Evolutionary conservation across 2,329 filamentous ascomycete species (phyloP).

Genomic region (Talaromyces sp.): DNA sequence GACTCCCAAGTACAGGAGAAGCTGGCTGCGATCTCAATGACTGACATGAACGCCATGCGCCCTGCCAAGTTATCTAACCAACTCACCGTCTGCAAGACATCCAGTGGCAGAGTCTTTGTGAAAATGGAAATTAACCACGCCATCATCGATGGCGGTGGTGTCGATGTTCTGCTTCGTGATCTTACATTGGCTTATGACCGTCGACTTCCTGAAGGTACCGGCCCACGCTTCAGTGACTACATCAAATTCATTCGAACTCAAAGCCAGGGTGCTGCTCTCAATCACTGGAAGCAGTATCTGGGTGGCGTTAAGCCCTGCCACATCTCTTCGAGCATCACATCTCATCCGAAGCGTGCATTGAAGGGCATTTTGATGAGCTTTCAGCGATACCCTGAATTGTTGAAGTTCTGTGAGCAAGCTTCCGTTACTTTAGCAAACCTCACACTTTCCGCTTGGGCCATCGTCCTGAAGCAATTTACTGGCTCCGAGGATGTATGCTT

Average conservation of each 20-base stretch:
- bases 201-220: constrained; percentile 27
- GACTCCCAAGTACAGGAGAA: constrained; percentile 31
- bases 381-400: constrained; percentile 32
- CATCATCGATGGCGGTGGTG: constrained; percentile 41
- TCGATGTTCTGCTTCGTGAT: constrained; percentile 37
- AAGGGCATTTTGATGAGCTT: constrained; percentile 33
- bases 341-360: constrained; percentile 22
- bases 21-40: constrained; percentile 32
- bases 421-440: constrained; percentile 41
- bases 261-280: constrained; percentile 29
- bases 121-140: constrained; percentile 45
- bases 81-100: constrained; percentile 37
- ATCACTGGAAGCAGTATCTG: constrained; percentile 41
- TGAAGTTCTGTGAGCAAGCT: constrained; percentile 35
- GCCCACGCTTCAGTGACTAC: constrained; percentile 41
- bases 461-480: constrained; percentile 39
- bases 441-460: constrained; percentile 42
- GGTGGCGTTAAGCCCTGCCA: constrained; percentile 36
- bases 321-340: constrained; percentile 20
- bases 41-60: constrained; percentile 26
- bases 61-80: constrained; percentile 37
- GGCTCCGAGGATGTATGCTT: constrained; percentile 45
- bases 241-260: constrained; percentile 37
- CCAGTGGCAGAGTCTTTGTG: constrained; percentile 33
- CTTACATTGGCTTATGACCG: constrained; percentile 36